Evolutionary conservation across 352 stramenopile species (phyloP).

Genomic region (Globisporangium acanthophoron): DNA sequence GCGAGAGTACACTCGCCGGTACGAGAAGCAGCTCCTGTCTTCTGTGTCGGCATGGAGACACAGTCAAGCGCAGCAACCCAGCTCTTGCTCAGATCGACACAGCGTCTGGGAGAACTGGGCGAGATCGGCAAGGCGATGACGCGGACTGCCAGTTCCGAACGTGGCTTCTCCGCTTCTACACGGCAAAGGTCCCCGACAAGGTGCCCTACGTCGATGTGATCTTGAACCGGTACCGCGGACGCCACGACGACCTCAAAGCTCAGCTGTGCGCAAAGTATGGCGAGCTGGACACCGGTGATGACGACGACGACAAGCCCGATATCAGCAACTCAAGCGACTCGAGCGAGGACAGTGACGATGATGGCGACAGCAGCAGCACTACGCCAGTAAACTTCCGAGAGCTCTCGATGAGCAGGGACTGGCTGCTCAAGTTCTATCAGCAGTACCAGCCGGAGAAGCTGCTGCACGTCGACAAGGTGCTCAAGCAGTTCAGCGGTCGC

Average conservation of each 20-base stretch:
- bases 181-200: constrained; percentile 35
- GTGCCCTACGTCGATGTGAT: constrained; percentile 53
- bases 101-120: not conserved
- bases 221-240: constrained; percentile 47
- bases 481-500: constrained; percentile 54
- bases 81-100: not conserved
- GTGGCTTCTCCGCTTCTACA: constrained; percentile 52
- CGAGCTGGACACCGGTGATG: not conserved
- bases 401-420: constrained; percentile 30
- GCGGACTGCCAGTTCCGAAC: constrained; percentile 25
- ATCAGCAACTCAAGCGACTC: not conserved
- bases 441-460: constrained; percentile 49
- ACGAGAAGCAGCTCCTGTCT: constrained; percentile 4
- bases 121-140: constrained; percentile 8
- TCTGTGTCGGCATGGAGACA: constrained; percentile 4
- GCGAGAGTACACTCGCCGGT: not conserved
- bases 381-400: constrained; percentile 15
- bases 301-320: not conserved
- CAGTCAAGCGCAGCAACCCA: not conserved
- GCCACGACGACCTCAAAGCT: constrained; percentile 45
- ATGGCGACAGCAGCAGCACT: not conserved
- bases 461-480: constrained; percentile 34
- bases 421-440: constrained; percentile 53
- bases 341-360: constrained; percentile 4
- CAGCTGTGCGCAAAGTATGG: constrained; percentile 54